Percentiles rank a stretch among this genome's conserved stretches.
These are phyloP conservation scores for Novymonas esmeraldas DNA, from an alignment of 208 protist species.

Conservation along the genomic window DNA sequence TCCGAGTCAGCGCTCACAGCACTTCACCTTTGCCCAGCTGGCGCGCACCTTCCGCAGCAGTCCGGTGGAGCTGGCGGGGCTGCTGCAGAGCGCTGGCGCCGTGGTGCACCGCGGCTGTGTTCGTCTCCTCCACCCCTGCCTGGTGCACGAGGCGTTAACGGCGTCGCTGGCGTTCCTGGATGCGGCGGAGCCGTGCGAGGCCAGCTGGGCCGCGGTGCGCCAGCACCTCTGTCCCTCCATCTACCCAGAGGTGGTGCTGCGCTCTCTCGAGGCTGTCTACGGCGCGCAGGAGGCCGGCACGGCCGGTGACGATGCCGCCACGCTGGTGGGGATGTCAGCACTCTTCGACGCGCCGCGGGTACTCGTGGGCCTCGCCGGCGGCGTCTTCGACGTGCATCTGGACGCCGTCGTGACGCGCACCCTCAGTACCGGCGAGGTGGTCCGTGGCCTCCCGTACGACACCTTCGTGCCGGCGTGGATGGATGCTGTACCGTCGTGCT, in stretches of 20 bases:
- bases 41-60: conserved; percentile 39
- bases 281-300: conserved; percentile 7
- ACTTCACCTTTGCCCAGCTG: conserved; percentile 67
- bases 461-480: conserved; percentile 37
- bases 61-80: conserved; percentile 48
- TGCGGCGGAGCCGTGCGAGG: conserved; percentile 11
- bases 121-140: conserved; percentile 51
- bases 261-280: conserved; percentile 49
- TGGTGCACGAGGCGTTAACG: conserved; percentile 42
- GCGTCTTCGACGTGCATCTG: conserved; percentile 36
- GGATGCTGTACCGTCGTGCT: conserved; percentile 33
- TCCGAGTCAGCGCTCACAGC: too few species aligned
- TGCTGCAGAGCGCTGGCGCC: conserved; percentile 40
- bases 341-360: conserved; percentile 39
- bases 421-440: conserved; percentile 9
- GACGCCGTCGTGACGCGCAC: conserved; percentile 6
- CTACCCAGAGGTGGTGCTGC: conserved; percentile 60
- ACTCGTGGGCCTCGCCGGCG: conserved; percentile 45
- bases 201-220: conserved; percentile 37
- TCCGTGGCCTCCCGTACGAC: conserved; percentile 37
- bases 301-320: conserved; percentile 6
- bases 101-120: conserved; percentile 56
- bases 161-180: conserved; percentile 48
- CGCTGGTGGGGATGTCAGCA: not conserved
- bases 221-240: conserved; percentile 52